Evolutionary conservation across 768 basidiomycete genomes (phyloP).

Genomic region (Tulasnella calospora): DNA sequence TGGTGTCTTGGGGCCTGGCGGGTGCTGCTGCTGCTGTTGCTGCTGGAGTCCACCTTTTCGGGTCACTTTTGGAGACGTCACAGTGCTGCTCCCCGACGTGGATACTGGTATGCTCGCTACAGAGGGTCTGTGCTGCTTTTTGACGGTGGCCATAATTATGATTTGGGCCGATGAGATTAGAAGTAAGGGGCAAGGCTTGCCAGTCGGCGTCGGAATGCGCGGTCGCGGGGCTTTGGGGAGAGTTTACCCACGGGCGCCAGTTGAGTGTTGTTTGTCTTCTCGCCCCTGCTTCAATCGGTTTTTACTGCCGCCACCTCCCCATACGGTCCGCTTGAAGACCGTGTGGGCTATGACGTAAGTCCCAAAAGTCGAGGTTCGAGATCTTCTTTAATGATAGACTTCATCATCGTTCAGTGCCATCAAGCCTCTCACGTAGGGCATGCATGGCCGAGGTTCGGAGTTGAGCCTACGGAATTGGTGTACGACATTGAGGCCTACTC

Average conservation of each 20-base stretch:
- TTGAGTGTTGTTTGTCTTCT: not conserved
- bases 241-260: constrained; percentile 9
- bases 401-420: not conserved
- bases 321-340: not conserved
- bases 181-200: not conserved
- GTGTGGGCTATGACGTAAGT: not conserved
- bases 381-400: constrained; percentile 10
- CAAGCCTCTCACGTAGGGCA: not conserved
- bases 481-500: not conserved
- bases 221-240: constrained; percentile 4
- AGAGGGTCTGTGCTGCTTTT: not conserved
- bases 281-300: not conserved
- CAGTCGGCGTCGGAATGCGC: not conserved
- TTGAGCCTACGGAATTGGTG: not conserved
- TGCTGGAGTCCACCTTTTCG: not conserved
- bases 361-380: not conserved
- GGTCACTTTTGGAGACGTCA: constrained; percentile 1
- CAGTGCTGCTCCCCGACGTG: not conserved
- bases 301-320: not conserved
- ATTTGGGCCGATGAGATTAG: not conserved
- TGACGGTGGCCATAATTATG: constrained; percentile 5
- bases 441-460: not conserved
- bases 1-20: not conserved
- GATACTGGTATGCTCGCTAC: not conserved
- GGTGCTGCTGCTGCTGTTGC: not conserved